These are phyloP conservation scores for Candida hungchunana DNA, from an alignment of 805 yeast genomes.

Conservation along the genomic window DNA sequence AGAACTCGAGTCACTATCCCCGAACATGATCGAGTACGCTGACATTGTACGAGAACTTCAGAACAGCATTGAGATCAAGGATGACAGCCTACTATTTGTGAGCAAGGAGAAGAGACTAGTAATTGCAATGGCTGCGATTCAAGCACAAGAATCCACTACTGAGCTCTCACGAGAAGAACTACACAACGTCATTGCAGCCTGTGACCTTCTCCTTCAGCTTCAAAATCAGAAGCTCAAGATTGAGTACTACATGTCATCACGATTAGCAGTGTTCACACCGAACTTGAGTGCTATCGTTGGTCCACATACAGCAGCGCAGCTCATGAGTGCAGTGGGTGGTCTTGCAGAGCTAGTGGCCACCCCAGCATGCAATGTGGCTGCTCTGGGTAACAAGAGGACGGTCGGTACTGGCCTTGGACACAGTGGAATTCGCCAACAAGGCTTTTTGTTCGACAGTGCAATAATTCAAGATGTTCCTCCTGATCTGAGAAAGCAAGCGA, in stretches of 20 bases:
- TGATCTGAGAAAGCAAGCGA: constrained; percentile 59
- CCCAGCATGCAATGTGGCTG: constrained; percentile 81
- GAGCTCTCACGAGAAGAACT: constrained; percentile 33
- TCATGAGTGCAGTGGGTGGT: constrained; percentile 68
- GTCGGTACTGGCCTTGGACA: constrained; percentile 37
- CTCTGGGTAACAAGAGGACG: constrained; percentile 58
- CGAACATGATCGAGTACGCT: constrained; percentile 60
- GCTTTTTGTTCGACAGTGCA: constrained; percentile 60
- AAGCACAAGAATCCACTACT: constrained; percentile 32
- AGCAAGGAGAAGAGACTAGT: constrained; percentile 66
- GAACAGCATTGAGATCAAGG: constrained; percentile 35
- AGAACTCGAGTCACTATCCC: constrained; percentile 61
- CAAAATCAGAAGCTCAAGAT: constrained; percentile 40
- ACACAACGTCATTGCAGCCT: constrained; percentile 37
- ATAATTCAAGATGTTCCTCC: constrained; percentile 56
- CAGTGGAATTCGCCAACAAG: constrained; percentile 54
- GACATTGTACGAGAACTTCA: constrained; percentile 47
- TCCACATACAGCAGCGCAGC: constrained; percentile 64
- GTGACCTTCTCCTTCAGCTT: constrained; percentile 45
- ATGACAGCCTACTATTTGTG: constrained; percentile 32
- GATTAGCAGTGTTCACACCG: constrained; percentile 66
- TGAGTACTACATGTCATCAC: constrained; percentile 49
- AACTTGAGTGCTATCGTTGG: constrained; percentile 74
- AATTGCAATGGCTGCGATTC: constrained; percentile 68
- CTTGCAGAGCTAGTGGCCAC: constrained; percentile 57